Conservation (phyloP, 2,329 filamentous ascomycete genomes). For the Penicillium rolfsii region DNA sequence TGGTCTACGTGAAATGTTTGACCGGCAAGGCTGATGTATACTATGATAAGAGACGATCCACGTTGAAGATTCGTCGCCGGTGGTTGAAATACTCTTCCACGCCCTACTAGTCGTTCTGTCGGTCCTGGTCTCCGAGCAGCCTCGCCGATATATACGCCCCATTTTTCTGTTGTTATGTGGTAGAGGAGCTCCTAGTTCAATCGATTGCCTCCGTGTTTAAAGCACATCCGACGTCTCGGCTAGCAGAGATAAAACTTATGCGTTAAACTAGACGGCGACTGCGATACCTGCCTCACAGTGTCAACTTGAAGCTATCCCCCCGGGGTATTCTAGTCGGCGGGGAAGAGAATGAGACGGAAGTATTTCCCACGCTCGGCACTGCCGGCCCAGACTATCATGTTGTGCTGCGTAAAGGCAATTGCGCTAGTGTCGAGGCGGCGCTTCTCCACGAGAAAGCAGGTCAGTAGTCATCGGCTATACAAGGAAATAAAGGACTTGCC, state of each 20-base stretch:
- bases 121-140: not conserved
- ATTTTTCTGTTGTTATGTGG: not conserved
- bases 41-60: not conserved
- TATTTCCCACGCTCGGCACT: too few species aligned
- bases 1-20: not conserved
- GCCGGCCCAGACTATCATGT: too few species aligned
- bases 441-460: too few species aligned
- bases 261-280: not conserved
- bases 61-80: not conserved
- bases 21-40: not conserved
- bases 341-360: too few species aligned
- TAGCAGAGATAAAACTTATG: not conserved
- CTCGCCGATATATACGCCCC: not conserved
- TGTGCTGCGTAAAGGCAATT: too few species aligned
- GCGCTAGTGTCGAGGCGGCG: too few species aligned
- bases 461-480: too few species aligned
- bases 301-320: too few species aligned
- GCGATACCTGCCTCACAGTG: not conserved
- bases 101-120: not conserved
- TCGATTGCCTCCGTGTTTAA: not conserved
- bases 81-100: not conserved
- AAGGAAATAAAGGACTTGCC: too few species aligned
- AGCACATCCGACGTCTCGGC: not conserved
- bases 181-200: slow-evolving; percentile 1
- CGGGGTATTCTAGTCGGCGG: too few species aligned